Conservation (phyloP, 352 stramenopile species). For the Phytopythium delawarense region DNA sequence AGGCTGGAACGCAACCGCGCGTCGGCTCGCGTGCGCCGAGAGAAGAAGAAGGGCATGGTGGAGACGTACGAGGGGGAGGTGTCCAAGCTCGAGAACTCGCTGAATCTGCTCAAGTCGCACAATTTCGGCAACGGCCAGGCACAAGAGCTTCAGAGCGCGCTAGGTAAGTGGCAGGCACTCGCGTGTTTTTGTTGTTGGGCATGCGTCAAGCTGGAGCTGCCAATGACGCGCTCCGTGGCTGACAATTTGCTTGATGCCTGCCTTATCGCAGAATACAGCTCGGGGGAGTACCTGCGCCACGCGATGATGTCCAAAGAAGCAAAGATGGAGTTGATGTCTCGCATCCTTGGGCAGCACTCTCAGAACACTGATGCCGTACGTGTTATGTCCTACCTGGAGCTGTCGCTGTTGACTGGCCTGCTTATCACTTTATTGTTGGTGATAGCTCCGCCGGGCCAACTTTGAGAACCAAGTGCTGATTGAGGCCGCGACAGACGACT, state of each 20-base stretch:
- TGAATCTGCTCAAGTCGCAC: constrained; percentile 77
- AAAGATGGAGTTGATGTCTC: constrained; percentile 77
- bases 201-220: not conserved
- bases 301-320: constrained; percentile 82
- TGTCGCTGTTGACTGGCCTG: not conserved
- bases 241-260: not conserved
- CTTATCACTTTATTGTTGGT: not conserved
- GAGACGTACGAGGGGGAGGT: constrained; percentile 85
- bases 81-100: constrained; percentile 81
- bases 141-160: constrained; percentile 59
- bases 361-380: constrained; percentile 70
- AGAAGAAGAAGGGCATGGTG: constrained; percentile 88
- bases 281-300: constrained; percentile 71
- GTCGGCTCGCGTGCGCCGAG: constrained; percentile 71
- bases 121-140: constrained; percentile 66
- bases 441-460: constrained; percentile 75
- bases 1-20: constrained; percentile 76
- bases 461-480: constrained; percentile 79
- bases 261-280: constrained; percentile 50
- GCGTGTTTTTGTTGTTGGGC: constrained; percentile 1
- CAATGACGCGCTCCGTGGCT: not conserved
- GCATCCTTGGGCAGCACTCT: constrained; percentile 76
- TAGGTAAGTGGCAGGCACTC: constrained; percentile 37
- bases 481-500: constrained; percentile 51
- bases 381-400: constrained; percentile 20